phyloP scores from a whole-genome alignment of 108 stramenopile genomes.

The Pelagomonas calceolata region DNA sequence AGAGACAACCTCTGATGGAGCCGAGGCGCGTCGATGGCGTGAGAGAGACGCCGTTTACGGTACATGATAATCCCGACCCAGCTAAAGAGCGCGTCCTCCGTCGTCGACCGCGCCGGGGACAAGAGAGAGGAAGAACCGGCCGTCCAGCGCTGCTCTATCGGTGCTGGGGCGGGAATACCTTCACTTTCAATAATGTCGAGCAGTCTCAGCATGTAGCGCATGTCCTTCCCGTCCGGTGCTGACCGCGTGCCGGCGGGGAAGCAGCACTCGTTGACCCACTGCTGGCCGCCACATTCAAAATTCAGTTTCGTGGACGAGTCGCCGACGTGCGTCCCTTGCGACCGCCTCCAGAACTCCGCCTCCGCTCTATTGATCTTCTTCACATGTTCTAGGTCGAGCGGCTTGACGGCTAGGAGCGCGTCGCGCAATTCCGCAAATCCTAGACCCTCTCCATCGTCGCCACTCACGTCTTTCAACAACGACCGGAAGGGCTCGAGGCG shows the following conservation, averaged over 20 bases:
- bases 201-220: constrained; percentile 63
- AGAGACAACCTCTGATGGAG: no score
- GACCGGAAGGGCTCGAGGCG: constrained; percentile 35
- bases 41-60: no score
- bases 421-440: constrained; percentile 90
- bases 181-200: constrained; percentile 63
- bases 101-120: constrained; percentile 60
- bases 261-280: constrained; percentile 92
- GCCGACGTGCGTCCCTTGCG: constrained; percentile 47
- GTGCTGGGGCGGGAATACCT: constrained; percentile 75
- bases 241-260: constrained; percentile 73
- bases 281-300: constrained; percentile 98
- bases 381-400: neutral
- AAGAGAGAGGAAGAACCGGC: constrained; percentile 64
- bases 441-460: constrained; percentile 59
- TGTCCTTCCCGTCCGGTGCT: constrained; percentile 52
- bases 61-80: constrained; percentile 86
- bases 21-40: no score
- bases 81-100: constrained; percentile 46
- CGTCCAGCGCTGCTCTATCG: constrained; percentile 97
- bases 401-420: constrained; percentile 38
- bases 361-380: constrained; percentile 75
- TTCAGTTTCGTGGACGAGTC: constrained; percentile 50
- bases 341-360: constrained; percentile 78
- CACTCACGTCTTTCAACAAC: constrained; percentile 17